phyloP scores from a whole-genome alignment of 2,329 filamentous ascomycete genomes.

The Penicillium sumatraense region DNA sequence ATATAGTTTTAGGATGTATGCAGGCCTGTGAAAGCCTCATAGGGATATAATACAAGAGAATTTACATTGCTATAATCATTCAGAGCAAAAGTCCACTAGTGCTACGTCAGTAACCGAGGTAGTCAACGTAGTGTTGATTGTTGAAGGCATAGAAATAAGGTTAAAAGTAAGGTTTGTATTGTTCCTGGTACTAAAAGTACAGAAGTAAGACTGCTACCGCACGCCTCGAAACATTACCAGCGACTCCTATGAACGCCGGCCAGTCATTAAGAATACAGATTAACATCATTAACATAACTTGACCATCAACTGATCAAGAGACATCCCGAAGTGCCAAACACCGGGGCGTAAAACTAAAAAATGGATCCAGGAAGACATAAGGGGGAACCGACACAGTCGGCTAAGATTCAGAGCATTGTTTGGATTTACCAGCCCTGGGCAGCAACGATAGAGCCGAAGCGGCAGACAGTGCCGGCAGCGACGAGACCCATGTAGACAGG shows the following conservation, averaged over 20 bases:
- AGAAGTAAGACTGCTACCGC: not conserved
- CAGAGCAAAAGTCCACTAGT: too few relatives aligned
- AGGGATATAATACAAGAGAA: not conserved
- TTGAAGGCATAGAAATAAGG: too few relatives aligned
- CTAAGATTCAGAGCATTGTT: not conserved
- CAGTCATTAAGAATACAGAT: conserved; percentile 22
- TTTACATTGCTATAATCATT: not conserved
- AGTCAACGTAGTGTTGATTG: too few relatives aligned
- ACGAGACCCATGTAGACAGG: conserved; percentile 44
- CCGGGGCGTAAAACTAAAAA: not conserved
- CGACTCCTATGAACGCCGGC: not conserved
- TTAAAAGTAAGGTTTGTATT: conserved; percentile 4
- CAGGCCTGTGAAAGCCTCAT: not conserved
- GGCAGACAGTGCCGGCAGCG: conserved; percentile 41
- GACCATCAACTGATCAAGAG: not conserved
- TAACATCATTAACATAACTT: conserved; percentile 12
- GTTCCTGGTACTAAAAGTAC: conserved; percentile 16
- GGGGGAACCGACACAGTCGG: conserved; percentile 15
- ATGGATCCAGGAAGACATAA: not conserved
- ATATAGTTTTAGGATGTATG: not conserved
- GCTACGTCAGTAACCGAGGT: too few relatives aligned
- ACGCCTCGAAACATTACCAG: conserved; percentile 6
- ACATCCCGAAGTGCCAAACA: not conserved
- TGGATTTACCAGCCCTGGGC: conserved; percentile 5
- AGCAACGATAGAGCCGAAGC: conserved; percentile 28